Evolutionary conservation across 805 yeast genomes (phyloP), one percentile per base, ranked within the genome.

Genomic region (Ogataea thermomethanolica): DNA sequence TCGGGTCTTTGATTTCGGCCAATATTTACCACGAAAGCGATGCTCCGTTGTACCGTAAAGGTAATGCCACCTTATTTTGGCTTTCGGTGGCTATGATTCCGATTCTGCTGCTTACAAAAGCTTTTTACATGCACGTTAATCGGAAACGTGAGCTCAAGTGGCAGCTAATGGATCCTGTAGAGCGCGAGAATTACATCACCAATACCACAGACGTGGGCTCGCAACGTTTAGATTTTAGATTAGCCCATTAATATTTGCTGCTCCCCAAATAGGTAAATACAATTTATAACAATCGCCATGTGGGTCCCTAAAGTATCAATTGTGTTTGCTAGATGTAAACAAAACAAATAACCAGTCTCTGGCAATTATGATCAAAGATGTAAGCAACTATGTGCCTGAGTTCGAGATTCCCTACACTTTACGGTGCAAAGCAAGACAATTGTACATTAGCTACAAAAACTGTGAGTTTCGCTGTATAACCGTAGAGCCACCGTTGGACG

Each of bases 151-250:
- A 41, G 25, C 28, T 20, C 13, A 26, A 8, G 31, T 81, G 86
- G 87, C 60, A 64, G 23, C 52, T 54, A 2, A 44, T 76, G 70
- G 57, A 71, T 1, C 49, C 46, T 2, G 76, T 71, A 23, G 77
- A 80, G 55, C 69, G 70, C 48, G 66, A 59, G 6, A 55, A 65
- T 2, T 81, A 81, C 53, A 49, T 67, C n/a, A 41, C 40, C 13
- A 62, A 55, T 10, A 68, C 81, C 3, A 62, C 51, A 0, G 81
- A 78, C 47, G 64, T 61, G 37, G 86, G 85, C 3, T 75, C 71
- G 55, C 71, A 71, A 57, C 62, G 86, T 12, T 59, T 81, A 25
- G 84, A 81, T 45, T 53, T 50, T 35, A 31, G 46, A 36, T 51
- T 49, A 51, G 61, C 36, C 42, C 51, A 48, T 32, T 51, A 33